Conservation (phyloP, 2,329 filamentous ascomycete species). For the Diaporthe eres region DNA sequence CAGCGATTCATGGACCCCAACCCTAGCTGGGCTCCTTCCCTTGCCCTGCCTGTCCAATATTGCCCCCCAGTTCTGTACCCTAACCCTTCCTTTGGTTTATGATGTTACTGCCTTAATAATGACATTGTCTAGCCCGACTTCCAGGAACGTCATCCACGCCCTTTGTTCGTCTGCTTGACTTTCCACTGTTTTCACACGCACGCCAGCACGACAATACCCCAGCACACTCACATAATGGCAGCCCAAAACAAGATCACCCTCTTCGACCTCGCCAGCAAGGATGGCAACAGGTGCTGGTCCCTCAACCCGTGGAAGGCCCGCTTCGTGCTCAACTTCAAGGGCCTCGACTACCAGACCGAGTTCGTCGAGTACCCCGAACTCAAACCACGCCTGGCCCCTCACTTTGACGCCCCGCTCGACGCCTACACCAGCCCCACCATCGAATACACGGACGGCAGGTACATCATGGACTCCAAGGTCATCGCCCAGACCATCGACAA, state of each 20-base stretch:
- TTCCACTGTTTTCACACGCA: too few species aligned
- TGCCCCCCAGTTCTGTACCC: too few species aligned
- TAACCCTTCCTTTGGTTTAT: too few species aligned
- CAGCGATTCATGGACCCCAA: too few species aligned
- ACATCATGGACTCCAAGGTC: slow-evolving; percentile 73
- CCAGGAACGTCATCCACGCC: too few species aligned
- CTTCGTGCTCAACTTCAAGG: slow-evolving; percentile 77
- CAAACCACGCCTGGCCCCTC: slow-evolving; percentile 65
- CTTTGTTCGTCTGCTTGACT: too few species aligned
- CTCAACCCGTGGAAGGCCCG: slow-evolving; percentile 81
- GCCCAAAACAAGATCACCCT: slow-evolving; percentile 61
- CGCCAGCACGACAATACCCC: too few species aligned
- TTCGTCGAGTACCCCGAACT: slow-evolving; percentile 80
- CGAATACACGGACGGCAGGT: slow-evolving; percentile 67
- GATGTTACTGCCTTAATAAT: too few species aligned
- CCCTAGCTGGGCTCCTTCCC: too few species aligned
- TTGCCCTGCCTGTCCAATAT: too few species aligned
- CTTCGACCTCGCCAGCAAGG: slow-evolving; percentile 74
- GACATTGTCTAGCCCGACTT: too few species aligned
- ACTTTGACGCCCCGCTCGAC: slow-evolving; percentile 56
- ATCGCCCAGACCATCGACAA: slow-evolving; percentile 74
- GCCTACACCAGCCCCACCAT: slow-evolving; percentile 71
- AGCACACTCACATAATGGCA: slow-evolving; percentile 46
- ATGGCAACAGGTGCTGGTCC: slow-evolving; percentile 69
- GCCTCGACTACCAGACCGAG: slow-evolving; percentile 75